phyloP scores from a whole-genome alignment of 2,329 filamentous ascomycete genomes.

The Laburnicola sp. region DNA sequence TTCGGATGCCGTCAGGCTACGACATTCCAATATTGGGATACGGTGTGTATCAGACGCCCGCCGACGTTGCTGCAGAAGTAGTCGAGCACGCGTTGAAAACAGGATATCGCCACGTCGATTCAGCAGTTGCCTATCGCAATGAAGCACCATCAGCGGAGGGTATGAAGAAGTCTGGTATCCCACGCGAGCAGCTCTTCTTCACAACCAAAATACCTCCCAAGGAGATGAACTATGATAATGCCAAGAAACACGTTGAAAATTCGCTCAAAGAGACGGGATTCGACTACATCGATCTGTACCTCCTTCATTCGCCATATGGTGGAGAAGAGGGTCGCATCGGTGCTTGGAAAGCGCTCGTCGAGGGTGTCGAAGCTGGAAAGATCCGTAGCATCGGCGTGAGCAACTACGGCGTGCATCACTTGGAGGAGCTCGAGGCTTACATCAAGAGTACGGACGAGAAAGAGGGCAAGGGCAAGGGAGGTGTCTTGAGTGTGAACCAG shows the following conservation, averaged over 20 bases:
- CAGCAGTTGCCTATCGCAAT: slow-evolving; percentile 68
- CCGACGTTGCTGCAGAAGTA: slow-evolving; percentile 60
- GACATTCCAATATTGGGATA: slow-evolving; percentile 64
- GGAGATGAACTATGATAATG: slow-evolving; percentile 66
- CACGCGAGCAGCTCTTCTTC: slow-evolving; percentile 65
- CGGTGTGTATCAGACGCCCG: slow-evolving; percentile 56
- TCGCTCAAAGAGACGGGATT: slow-evolving; percentile 67
- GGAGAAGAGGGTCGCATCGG: slow-evolving; percentile 68
- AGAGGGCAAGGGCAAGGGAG: no score
- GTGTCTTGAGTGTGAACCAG: slow-evolving; percentile 76
- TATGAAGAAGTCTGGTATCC: slow-evolving; percentile 59
- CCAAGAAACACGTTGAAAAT: slow-evolving; percentile 66
- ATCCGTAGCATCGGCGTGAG: slow-evolving; percentile 73
- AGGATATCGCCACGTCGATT: slow-evolving; percentile 68
- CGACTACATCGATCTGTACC: slow-evolving; percentile 77
- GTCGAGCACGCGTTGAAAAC: slow-evolving; percentile 60
- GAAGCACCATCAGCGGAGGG: slow-evolving; percentile 69
- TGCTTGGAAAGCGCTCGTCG: slow-evolving; percentile 76
- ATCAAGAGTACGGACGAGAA: no score
- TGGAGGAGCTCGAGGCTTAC: neutral
- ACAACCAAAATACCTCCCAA: slow-evolving; percentile 71
- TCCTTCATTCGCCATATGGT: slow-evolving; percentile 79
- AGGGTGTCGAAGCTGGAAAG: slow-evolving; percentile 73
- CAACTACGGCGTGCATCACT: slow-evolving; percentile 77
- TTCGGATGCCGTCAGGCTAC: slow-evolving; percentile 61